Percentiles rank a stretch among this genome's conserved stretches.
phyloP scores from a whole-genome alignment of 257 asterid species.

The Euphrasia confusa region DNA sequence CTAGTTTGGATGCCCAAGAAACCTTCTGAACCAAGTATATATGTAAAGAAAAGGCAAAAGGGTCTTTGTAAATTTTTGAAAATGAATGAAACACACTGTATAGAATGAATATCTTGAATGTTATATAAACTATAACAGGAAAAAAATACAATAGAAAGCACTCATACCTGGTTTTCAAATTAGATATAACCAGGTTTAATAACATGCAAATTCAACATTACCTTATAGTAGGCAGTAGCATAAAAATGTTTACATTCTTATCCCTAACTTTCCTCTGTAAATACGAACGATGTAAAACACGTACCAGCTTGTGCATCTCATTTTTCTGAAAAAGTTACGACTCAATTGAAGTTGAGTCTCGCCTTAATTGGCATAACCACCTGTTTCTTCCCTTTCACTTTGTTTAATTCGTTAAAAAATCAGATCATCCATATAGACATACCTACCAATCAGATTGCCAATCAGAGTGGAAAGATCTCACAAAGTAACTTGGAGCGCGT shows the following conservation, averaged over 20 bases:
- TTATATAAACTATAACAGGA: too few species aligned
- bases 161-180: slow-evolving; percentile 1
- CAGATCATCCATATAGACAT: slow-evolving; percentile 3
- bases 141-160: neutral
- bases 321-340: slow-evolving; percentile 5
- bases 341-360: slow-evolving; percentile 1
- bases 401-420: neutral
- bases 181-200: slow-evolving; percentile 5
- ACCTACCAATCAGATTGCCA: neutral
- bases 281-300: neutral
- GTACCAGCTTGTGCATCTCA: slow-evolving; percentile 2
- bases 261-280: too few species aligned
- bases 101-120: too few species aligned
- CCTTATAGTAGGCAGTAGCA: neutral
- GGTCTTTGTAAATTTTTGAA: too few species aligned
- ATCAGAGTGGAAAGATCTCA: neutral
- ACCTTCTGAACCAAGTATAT: too few species aligned
- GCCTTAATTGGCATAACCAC: slow-evolving; percentile 8
- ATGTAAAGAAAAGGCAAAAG: too few species aligned
- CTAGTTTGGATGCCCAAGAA: too few species aligned
- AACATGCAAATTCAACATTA: slow-evolving; percentile 21
- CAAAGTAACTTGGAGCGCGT: neutral
- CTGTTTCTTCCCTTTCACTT: neutral
- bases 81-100: too few species aligned
- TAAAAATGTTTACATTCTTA: too few species aligned